Evolutionary conservation across 805 yeast genomes (phyloP), one percentile per base, ranked within the genome.

Genomic region (Pichia pseudocactophila): DNA sequence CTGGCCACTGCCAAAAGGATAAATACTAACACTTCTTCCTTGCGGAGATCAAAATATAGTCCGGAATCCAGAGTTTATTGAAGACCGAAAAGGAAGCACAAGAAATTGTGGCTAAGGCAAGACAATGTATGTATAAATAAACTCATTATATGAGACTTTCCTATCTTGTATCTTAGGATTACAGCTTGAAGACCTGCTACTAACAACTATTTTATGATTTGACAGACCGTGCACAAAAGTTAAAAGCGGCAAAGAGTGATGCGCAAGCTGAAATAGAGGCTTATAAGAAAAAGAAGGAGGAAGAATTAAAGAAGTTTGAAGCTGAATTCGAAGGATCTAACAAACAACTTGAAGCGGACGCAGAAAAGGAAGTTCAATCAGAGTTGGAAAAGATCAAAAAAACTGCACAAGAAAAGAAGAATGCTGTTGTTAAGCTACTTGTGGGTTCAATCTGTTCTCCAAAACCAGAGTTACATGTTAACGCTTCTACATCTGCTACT

Each of bases 11-110:
- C n/a, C n/a, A n/a, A n/a, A n/a, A 22, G 25, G 25, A 22, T 8
- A 22, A 22, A 8, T 22, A 22, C 25, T 22, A 22, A 22, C 25
- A 22, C 8, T 22, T 22, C 8, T 6, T 8, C 25, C 6, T 28
- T 28, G 12, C 5, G 15, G 13, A 28, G 6, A 12, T 28, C 11
- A 12, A 5, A 12, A 11, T 32, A n/a, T 35, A 61, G 64, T 59
- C 73, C 43, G 87, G 86, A 53, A 80, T 80, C 56, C 84, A 80
- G 69, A 77, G 83, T 50, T 73, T 80, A 45, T 69, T 80, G 48
- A 40, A 83, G 73, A 95, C 97, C 49, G 98, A 92, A 70, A 87
- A 84, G 67, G 90, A 86, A 57, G 97, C 98, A n/a, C 97, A 95
- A 55, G 89, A 81, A 54, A 84, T 89, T 50, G 97, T 92, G 48